Base-by-base conservation (phyloP, 2,329 filamentous ascomycete genomes). In the Alternaria tenuissima region DNA sequence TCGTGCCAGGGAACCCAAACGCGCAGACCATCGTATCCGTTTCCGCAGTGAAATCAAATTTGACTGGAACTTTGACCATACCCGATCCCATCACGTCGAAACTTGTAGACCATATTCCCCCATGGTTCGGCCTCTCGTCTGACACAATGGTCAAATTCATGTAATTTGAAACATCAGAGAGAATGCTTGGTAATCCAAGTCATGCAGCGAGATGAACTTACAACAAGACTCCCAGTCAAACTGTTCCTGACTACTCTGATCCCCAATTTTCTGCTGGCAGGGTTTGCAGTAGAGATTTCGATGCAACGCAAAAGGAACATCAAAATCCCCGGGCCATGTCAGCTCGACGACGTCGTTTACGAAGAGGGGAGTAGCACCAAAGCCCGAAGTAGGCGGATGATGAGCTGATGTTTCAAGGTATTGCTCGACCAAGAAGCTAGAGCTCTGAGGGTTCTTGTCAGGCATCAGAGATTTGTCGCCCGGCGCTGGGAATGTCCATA, bases 21-120 rank as follows among this genome's bases (percentile, higher is more conserved):
- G 44, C 18, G 44, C 44, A 48, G 44, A 48, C 44, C 44, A 48
- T 48, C 6, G 44, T 48, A 22, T 48, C 44, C 18, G 44, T 18
- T 9, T 48, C n/a, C 12, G 44, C 11, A 7, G 18, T 22, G 12
- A 48, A 48, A 7, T 3, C 2, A 12, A 48, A 34, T 34, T 22
- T 48, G 44, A 48, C 30, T 16, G 44, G 28, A 3, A 48, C 44
- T 48, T 48, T 48, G 14, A 32, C 44, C 44, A 48, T 48, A 11
- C 44, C 44, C 30, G 44, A 48, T 18, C 28, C 44, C 44, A 34
- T 48, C 18, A 48, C 44, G 18, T 48, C 44, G 28, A 34, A 34
- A 16, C 44, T 48, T 5, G 28, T 48, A 3, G 44, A 34, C 44
- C 44, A 48, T 22, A 48, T 48, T 1, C 44, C 44, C 5, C 44